Evolutionary conservation across 169 alveolate genomes (phyloP).

Genomic region (Theileria orientalis): DNA sequence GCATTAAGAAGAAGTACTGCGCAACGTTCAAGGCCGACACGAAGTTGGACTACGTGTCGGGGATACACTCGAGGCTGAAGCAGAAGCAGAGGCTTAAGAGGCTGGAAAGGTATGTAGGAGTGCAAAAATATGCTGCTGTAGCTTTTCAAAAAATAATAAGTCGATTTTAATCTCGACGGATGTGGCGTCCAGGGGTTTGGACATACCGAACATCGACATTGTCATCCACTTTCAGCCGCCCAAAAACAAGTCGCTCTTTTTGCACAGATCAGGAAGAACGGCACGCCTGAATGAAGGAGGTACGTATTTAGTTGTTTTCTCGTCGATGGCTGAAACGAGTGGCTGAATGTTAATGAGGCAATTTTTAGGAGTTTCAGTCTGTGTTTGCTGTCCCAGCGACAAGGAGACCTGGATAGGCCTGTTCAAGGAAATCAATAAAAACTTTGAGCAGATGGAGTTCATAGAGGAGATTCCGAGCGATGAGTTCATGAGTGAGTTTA

Average conservation of each 20-base stretch:
- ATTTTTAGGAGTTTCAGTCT: conserved; percentile 42
- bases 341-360: not conserved
- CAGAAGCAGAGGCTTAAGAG: conserved; percentile 61
- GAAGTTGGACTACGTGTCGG: conserved; percentile 45
- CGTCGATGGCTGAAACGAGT: not conserved
- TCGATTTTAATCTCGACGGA: conserved; percentile 88
- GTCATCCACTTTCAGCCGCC: conserved; percentile 92
- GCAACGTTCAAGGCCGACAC: conserved; percentile 38
- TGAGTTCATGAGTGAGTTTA: conserved; percentile 1
- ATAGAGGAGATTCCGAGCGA: conserved; percentile 15
- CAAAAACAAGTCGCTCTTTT: conserved; percentile 82
- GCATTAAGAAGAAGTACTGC: conserved; percentile 51
- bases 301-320: not conserved
- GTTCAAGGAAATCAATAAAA: conserved; percentile 42
- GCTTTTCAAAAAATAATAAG: conserved; percentile 48
- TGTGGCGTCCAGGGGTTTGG: conserved; percentile 93
- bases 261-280: conserved; percentile 95
- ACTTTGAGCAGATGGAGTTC: conserved; percentile 24
- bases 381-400: conserved; percentile 48
- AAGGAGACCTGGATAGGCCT: conserved; percentile 53
- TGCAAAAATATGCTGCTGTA: not conserved
- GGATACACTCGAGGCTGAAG: conserved; percentile 60
- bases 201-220: conserved; percentile 85
- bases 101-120: conserved; percentile 39
- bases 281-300: conserved; percentile 82